Evolutionary conservation across 371 early-diverging fungal species (phyloP).

Genomic region (Actinomucor elegans): DNA sequence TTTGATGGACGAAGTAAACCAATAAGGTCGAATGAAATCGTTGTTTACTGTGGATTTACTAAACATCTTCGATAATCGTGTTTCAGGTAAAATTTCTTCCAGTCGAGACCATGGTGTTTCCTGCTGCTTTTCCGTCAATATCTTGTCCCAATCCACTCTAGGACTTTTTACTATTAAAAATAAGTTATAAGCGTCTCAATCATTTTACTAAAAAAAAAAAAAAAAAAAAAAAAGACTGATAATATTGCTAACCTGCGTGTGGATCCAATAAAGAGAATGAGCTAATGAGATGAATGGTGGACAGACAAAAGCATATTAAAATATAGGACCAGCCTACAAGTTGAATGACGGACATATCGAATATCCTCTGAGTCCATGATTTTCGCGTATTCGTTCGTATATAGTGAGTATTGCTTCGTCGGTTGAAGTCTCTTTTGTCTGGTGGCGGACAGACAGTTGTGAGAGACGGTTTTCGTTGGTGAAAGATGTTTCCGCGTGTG

Average conservation of each 20-base stretch:
- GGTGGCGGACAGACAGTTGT: conserved; percentile 34
- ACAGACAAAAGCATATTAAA: conserved; percentile 22
- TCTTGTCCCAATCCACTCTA: conserved; percentile 10
- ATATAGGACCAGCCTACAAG: conserved; percentile 27
- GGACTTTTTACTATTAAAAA: not conserved
- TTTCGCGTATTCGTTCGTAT: not conserved
- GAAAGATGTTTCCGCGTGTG: conserved; percentile 10
- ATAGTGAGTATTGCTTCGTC: not conserved
- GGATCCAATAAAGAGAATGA: conserved; percentile 11
- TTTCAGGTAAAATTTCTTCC: conserved; percentile 17
- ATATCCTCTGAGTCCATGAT: conserved; percentile 6
- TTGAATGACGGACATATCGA: conserved; percentile 19
- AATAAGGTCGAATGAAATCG: conserved; percentile 32
- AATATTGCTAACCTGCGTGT: not conserved
- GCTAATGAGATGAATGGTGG: conserved; percentile 31
- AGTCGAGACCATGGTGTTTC: conserved; percentile 6
- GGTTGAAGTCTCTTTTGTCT: not conserved
- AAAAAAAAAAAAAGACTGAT: not conserved
- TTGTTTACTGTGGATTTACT: conserved; percentile 28
- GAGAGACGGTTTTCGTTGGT: conserved; percentile 37
- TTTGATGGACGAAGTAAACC: conserved; percentile 27
- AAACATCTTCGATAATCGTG: conserved; percentile 35
- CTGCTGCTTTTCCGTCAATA: conserved; percentile 4
- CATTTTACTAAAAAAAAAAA: no score
- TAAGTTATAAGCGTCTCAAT: not conserved